Percentiles rank a stretch among this genome's conserved stretches.
phyloP scores from a whole-genome alignment of 2,329 filamentous ascomycete genomes.

The Aspergillus pseudoterreus region DNA sequence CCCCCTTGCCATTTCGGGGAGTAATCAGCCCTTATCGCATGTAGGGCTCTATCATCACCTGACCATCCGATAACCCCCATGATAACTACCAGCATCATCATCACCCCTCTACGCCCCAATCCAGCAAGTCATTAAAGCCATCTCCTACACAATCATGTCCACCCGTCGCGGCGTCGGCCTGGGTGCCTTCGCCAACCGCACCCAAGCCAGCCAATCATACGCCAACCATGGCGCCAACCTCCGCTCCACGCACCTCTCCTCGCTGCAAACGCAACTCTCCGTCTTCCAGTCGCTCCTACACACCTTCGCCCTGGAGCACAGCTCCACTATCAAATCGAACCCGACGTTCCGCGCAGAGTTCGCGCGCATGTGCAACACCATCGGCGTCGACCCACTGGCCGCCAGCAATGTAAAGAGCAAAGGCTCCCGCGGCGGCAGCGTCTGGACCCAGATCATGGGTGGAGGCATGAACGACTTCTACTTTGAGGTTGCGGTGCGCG shows the following conservation, averaged over 20 bases:
- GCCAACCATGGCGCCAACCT: conserved; percentile 83
- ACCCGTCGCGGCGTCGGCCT: conserved; percentile 70
- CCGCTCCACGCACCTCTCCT: conserved; percentile 77
- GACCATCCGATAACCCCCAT: conserved; percentile 12
- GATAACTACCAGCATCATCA: neutral
- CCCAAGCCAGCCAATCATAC: conserved; percentile 82
- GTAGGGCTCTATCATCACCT: conserved; percentile 23
- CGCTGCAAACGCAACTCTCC: conserved; percentile 86
- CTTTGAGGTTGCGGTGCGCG: conserved; percentile 91
- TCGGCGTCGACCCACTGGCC: conserved; percentile 93
- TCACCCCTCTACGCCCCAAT: neutral
- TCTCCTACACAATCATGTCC: conserved; percentile 35
- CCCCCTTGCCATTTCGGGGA: conserved; percentile 3
- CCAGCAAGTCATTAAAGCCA: neutral
- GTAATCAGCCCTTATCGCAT: conserved; percentile 4
- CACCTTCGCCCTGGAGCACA: conserved; percentile 92
- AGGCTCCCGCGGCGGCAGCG: conserved; percentile 56
- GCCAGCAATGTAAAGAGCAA: conserved; percentile 54
- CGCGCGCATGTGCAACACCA: conserved; percentile 95
- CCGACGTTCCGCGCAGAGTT: conserved; percentile 95
- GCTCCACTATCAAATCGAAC: conserved; percentile 92
- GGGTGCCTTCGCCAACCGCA: conserved; percentile 81
- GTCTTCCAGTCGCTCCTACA: conserved; percentile 95
- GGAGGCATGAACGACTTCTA: conserved; percentile 96
- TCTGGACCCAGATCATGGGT: conserved; percentile 91